These are phyloP conservation scores for Drosera capensis DNA, from an alignment of 148 eudicot genomes.

Conservation along the genomic window DNA sequence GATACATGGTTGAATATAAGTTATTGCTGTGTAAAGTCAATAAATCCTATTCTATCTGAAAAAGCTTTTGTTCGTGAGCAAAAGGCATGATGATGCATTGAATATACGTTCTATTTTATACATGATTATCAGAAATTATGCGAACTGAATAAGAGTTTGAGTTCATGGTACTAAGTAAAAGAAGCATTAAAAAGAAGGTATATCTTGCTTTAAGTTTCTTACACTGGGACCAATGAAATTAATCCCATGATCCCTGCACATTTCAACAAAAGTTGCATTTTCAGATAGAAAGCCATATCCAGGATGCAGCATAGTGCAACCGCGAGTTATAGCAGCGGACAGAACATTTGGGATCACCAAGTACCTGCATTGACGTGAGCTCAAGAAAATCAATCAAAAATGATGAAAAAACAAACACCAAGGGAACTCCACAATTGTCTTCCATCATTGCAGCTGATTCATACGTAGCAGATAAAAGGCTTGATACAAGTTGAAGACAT, in stretches of 20 bases:
- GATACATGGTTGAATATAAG: too few species aligned
- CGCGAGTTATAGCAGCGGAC: constrained; percentile 84
- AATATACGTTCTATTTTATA: too few species aligned
- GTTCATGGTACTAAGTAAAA: too few species aligned
- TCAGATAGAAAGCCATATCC: constrained; percentile 98
- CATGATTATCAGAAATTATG: too few species aligned
- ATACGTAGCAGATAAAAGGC: too few species aligned
- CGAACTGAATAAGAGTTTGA: too few species aligned
- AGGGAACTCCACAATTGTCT: too few species aligned
- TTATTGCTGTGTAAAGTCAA: too few species aligned
- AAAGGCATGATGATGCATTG: too few species aligned
- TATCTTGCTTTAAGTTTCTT: constrained; percentile 23
- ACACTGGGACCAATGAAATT: constrained; percentile 97
- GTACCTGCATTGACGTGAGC: constrained; percentile 33
- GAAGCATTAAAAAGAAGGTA: not conserved
- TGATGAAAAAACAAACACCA: not conserved
- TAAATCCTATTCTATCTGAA: too few species aligned
- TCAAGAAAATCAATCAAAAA: constrained; percentile 3
- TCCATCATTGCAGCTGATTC: too few species aligned
- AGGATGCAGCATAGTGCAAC: constrained; percentile 97
- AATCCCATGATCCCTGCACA: constrained; percentile 91
- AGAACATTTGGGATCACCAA: constrained; percentile 83
- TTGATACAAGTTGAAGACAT: not conserved
- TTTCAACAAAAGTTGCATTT: constrained; percentile 92
- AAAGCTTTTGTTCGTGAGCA: too few species aligned